These are phyloP conservation scores for Dictyostelium citrinum DNA, from an alignment of 78 protist species.

Conservation along the genomic window DNA sequence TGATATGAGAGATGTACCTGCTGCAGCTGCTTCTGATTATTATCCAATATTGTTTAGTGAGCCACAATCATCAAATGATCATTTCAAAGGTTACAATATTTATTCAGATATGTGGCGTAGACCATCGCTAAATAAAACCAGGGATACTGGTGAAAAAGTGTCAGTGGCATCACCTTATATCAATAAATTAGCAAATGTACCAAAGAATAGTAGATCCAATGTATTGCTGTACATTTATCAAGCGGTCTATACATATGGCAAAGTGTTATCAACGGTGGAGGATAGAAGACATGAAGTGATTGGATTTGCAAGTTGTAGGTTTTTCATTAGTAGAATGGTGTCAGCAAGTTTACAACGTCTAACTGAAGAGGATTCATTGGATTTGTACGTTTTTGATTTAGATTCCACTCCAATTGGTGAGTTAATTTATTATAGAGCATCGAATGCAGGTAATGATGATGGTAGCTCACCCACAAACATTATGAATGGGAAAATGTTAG, in stretches of 20 bases:
- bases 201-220: neutral
- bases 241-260: constrained; percentile 31
- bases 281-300: constrained; percentile 35
- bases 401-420: neutral
- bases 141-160: constrained; percentile 50
- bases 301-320: constrained; percentile 55
- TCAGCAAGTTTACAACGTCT: constrained; percentile 35
- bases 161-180: constrained; percentile 14
- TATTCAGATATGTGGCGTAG: constrained; percentile 30
- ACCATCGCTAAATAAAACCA: neutral
- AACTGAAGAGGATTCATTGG: constrained; percentile 66
- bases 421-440: constrained; percentile 9
- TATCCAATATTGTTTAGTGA: constrained; percentile 47
- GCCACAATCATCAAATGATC: constrained; percentile 37
- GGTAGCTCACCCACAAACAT: neutral
- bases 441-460: neutral
- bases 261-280: constrained; percentile 12
- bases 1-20: neutral
- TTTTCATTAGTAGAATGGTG: constrained; percentile 41
- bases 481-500: neutral
- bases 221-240: constrained; percentile 33
- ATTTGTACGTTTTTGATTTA: constrained; percentile 51
- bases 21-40: neutral
- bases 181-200: neutral
- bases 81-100: constrained; percentile 36